A percentile compares a stretch with the other conserved stretches of the same genome.
Evolutionary conservation across 495 filamentous ascomycete genomes (phyloP).

Genomic region (Aspergillus indologenus): DNA sequence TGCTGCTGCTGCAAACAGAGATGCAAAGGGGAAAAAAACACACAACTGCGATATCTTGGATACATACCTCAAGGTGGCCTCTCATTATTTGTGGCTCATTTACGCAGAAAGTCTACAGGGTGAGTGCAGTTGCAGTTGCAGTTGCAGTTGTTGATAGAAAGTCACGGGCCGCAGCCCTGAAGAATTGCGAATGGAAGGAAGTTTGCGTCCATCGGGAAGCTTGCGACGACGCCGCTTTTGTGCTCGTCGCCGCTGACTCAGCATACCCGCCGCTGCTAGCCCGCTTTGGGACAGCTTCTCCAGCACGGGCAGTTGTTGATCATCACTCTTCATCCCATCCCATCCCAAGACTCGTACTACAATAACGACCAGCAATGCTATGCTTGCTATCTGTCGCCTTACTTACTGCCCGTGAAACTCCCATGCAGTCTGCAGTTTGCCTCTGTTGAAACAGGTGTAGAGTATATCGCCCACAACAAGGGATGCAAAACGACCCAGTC

Average conservation of each 20-base stretch:
- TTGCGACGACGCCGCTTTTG: conserved; percentile 24
- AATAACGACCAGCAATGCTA: too few species aligned
- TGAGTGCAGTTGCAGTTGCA: conserved; percentile 7
- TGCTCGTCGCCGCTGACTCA: conserved; percentile 29
- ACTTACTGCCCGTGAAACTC: background rate
- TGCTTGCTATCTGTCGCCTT: background rate
- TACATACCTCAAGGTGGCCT: conserved; percentile 38
- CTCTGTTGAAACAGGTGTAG: background rate
- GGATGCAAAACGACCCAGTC: background rate
- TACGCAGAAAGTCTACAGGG: conserved; percentile 15
- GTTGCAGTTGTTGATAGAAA: too few species aligned
- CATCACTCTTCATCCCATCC: background rate
- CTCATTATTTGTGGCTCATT: conserved; percentile 29
- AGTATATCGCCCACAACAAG: background rate
- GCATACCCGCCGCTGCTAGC: background rate
- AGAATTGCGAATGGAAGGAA: conserved; percentile 14
- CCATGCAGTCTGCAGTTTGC: background rate
- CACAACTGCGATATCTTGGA: background rate
- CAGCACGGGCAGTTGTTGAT: background rate
- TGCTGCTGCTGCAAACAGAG: conserved; percentile 41
- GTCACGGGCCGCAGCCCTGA: conserved; percentile 41
- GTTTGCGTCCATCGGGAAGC: conserved; percentile 18
- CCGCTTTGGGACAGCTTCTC: conserved; percentile 5
- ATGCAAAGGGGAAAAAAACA: conserved; percentile 1
- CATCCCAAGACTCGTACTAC: too few species aligned